phyloP scores from a whole-genome alignment of 1,284 basidiomycete species.

The Volvariella surrecta region DNA sequence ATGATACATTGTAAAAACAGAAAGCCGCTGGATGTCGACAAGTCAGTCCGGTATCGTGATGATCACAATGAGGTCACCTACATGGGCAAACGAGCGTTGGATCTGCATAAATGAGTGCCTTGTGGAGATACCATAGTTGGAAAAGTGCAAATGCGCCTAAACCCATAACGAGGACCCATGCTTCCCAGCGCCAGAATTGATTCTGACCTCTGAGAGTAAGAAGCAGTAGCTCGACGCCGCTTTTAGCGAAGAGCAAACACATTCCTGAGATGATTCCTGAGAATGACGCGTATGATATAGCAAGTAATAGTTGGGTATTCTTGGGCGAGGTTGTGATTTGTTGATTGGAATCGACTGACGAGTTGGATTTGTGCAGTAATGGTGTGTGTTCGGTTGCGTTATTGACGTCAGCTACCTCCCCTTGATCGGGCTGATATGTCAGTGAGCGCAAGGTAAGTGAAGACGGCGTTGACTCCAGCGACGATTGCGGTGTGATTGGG shows the following conservation, averaged over 20 bases:
- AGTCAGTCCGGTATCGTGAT: constrained; percentile 8
- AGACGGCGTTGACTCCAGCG: constrained; percentile 21
- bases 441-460: constrained; percentile 20
- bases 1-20: constrained; percentile 93
- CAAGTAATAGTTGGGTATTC: constrained; percentile 61
- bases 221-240: constrained; percentile 85
- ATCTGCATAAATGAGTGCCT: constrained; percentile 75
- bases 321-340: constrained; percentile 19
- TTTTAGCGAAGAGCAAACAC: constrained; percentile 92
- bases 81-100: constrained; percentile 90
- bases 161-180: constrained; percentile 71
- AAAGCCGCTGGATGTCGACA: constrained; percentile 64
- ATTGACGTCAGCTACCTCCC: constrained; percentile 19
- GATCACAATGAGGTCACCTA: constrained; percentile 28
- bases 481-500: constrained; percentile 12
- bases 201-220: constrained; percentile 76
- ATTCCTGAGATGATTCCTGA: constrained; percentile 92
- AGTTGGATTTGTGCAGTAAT: constrained; percentile 19
- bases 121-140: constrained; percentile 91
- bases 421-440: constrained; percentile 23
- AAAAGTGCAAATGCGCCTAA: constrained; percentile 67
- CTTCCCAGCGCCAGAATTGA: constrained; percentile 83
- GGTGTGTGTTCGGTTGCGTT: constrained; percentile 48
- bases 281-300: constrained; percentile 83
- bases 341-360: neutral